Conservation (phyloP, 352 stramenopile species). For the Albugo candida region DNA sequence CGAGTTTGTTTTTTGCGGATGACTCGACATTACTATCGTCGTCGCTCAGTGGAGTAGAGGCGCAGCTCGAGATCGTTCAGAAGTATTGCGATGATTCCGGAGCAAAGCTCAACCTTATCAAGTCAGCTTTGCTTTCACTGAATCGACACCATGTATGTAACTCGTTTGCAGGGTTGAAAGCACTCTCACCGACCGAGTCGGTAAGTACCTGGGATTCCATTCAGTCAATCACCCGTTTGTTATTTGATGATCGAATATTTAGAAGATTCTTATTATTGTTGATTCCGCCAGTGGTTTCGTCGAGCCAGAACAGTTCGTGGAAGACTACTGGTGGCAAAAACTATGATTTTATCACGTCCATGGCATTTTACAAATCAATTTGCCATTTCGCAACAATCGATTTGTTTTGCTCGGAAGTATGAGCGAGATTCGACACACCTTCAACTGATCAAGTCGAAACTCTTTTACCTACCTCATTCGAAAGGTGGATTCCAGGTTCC, state of each 20-base stretch:
- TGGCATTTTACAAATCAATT: conserved; percentile 5
- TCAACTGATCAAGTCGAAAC: conserved; percentile 3
- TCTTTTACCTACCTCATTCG: conserved; percentile 3
- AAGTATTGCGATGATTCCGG: conserved; percentile 4
- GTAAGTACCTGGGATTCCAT: conserved; percentile 9
- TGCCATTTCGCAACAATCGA: not conserved
- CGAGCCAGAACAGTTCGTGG: conserved; percentile 3
- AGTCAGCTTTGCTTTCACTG: conserved; percentile 6
- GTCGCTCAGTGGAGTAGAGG: conserved; percentile 1
- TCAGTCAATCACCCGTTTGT: conserved; percentile 5
- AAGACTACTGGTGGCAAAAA: not conserved
- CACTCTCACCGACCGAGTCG: conserved; percentile 1
- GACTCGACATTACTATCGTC: conserved; percentile 5
- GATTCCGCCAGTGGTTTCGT: conserved; percentile 6
- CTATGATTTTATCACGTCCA: conserved; percentile 4
- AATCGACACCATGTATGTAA: conserved; percentile 2
- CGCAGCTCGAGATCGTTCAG: conserved; percentile 5
- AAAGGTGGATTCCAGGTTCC: conserved; percentile 3
- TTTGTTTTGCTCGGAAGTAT: conserved; percentile 6
- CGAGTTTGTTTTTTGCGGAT: conserved; percentile 6
- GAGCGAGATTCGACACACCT: conserved; percentile 3
- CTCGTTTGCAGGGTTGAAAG: conserved; percentile 1
- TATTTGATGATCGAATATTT: conserved; percentile 2
- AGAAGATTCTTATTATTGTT: conserved; percentile 5
- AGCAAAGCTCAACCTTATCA: conserved; percentile 4